A percentile compares a stretch with the other conserved stretches of the same genome.
Evolutionary conservation across 257 asterid genomes (phyloP).

Genomic region (Ajuga chamaepitys): DNA sequence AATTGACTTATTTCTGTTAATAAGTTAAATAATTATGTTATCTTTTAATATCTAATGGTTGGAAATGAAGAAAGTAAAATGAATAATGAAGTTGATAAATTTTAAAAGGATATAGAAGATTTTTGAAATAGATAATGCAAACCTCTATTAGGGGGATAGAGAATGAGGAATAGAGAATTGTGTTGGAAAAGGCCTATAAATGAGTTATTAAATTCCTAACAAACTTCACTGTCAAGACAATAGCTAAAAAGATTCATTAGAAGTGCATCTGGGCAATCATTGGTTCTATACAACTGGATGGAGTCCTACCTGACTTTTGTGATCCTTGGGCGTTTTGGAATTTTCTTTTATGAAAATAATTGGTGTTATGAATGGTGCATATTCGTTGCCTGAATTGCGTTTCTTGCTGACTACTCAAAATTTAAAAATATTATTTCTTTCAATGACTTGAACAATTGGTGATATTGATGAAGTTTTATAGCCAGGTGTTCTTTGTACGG

Average conservation of each 20-base stretch:
- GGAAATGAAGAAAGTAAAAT: too few species aligned
- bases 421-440: background rate
- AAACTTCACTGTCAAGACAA: background rate
- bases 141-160: too few species aligned
- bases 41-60: too few species aligned
- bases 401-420: background rate
- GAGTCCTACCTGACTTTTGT: background rate
- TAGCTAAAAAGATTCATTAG: background rate
- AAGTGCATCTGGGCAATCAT: background rate
- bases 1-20: too few species aligned
- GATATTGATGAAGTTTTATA: conserved; percentile 1
- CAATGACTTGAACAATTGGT: background rate
- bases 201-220: background rate
- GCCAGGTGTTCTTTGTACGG: conserved; percentile 20
- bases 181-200: too few species aligned
- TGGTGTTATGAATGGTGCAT: background rate
- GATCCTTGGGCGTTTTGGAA: background rate
- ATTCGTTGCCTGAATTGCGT: background rate
- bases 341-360: background rate
- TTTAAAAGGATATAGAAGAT: too few species aligned
- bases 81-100: too few species aligned
- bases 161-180: too few species aligned
- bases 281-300: background rate
- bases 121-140: too few species aligned
- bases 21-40: too few species aligned